A percentile compares a stretch with the other conserved stretches of the same genome.
phyloP scores from a whole-genome alignment of 441 rosid genomes.

The Isatis lusitanica region DNA sequence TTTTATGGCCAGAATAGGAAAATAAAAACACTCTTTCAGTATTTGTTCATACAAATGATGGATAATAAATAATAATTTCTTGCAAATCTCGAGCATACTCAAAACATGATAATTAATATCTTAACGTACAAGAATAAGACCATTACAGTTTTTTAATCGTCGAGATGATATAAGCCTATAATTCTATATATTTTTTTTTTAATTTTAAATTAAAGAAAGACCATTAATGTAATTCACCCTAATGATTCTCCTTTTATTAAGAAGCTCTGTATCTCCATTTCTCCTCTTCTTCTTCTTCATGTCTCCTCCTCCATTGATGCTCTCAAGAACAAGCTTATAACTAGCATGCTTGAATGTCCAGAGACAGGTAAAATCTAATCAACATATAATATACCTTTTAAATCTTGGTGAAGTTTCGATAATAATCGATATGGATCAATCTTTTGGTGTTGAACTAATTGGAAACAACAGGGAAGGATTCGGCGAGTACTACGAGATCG shows the following conservation, averaged over 20 bases:
- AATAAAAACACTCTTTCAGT: background rate
- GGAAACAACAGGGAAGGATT: constrained; percentile 49
- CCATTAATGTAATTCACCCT: constrained; percentile 21
- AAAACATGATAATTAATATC: constrained; percentile 11
- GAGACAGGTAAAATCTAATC: constrained; percentile 47
- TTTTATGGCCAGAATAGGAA: background rate
- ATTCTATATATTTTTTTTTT: background rate
- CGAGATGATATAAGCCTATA: background rate
- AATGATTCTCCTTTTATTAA: constrained; percentile 24
- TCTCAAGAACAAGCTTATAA: constrained; percentile 20
- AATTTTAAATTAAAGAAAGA: constrained; percentile 5
- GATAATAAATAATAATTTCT: background rate
- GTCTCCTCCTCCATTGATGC: constrained; percentile 32
- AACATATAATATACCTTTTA: background rate
- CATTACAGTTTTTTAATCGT: background rate
- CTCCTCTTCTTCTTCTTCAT: constrained; percentile 14
- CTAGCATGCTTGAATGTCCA: constrained; percentile 74
- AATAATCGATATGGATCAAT: background rate
- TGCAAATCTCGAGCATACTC: constrained; percentile 21
- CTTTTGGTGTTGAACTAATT: background rate
- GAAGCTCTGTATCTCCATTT: constrained; percentile 15
- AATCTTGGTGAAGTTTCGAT: background rate
- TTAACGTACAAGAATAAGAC: constrained; percentile 21
- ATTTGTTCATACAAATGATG: constrained; percentile 16
- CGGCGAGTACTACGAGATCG: constrained; percentile 52